Conservation (phyloP, 1,284 basidiomycete species). For the Heterobasidion annosum region DNA sequence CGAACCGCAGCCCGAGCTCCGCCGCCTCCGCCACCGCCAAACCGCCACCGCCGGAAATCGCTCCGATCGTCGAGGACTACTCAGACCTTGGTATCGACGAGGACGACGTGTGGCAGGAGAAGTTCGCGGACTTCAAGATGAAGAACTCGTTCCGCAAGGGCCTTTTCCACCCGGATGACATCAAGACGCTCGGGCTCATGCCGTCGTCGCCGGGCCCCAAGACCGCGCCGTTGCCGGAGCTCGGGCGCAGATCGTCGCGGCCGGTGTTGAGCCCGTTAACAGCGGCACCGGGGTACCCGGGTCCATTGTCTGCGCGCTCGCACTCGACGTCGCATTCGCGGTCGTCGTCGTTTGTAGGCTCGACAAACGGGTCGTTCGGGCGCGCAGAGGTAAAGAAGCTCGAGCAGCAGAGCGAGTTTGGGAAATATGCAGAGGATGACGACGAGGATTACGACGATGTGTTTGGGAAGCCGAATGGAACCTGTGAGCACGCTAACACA, state of each 20-base stretch:
- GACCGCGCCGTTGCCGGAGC: conserved; percentile 52
- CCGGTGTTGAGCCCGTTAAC: conserved; percentile 31
- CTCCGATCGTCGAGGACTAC: conserved; percentile 79
- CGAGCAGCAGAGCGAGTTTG: conserved; percentile 53
- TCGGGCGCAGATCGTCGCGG: conserved; percentile 28
- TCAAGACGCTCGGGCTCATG: conserved; percentile 58
- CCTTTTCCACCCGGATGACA: conserved; percentile 83
- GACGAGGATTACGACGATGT: conserved; percentile 87
- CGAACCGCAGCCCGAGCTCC: conserved; percentile 48
- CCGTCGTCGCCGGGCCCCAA: conserved; percentile 42
- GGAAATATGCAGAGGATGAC: conserved; percentile 79
- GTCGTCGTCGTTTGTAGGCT: conserved; percentile 47
- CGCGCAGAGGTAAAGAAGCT: conserved; percentile 47
- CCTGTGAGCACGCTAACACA: conserved; percentile 32
- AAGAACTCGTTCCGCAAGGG: conserved; percentile 65
- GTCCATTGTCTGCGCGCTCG: conserved; percentile 14
- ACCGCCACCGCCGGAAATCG: conserved; percentile 49
- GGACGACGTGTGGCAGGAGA: conserved; percentile 66
- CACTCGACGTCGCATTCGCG: conserved; percentile 23
- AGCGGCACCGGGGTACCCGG: conserved; percentile 7
- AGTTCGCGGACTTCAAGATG: conserved; percentile 77
- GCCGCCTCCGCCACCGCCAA: conserved; percentile 42
- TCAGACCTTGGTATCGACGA: conserved; percentile 77
- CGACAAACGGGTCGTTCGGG: conserved; percentile 47
- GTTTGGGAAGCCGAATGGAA: conserved; percentile 68